These are phyloP conservation scores for Penicillium verhagenii DNA, from an alignment of 495 filamentous ascomycete genomes.

Conservation along the genomic window DNA sequence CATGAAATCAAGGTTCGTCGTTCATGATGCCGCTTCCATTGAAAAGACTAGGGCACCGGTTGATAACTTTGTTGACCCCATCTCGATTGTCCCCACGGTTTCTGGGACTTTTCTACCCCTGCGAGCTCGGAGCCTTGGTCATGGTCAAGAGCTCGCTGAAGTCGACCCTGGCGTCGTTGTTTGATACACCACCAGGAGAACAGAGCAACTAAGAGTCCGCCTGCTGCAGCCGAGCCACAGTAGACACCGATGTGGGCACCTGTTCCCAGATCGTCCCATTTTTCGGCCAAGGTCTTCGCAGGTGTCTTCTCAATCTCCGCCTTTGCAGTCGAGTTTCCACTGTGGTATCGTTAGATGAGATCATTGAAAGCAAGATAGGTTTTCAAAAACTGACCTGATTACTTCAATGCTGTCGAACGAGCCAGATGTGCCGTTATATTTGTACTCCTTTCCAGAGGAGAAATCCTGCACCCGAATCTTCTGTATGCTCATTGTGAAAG, in stretches of 20 bases:
- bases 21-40: not conserved
- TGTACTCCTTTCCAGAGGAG: conserved; percentile 34
- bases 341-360: not conserved
- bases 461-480: conserved; percentile 36
- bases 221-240: conserved; percentile 9
- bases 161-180: conserved; percentile 17
- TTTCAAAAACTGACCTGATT: conserved; percentile 44
- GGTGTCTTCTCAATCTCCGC: conserved; percentile 26
- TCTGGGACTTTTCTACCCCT: conserved; percentile 5
- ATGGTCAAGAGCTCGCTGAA: conserved; percentile 20
- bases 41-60: conserved; percentile 2
- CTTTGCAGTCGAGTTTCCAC: conserved; percentile 58
- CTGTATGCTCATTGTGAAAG: conserved; percentile 67
- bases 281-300: conserved; percentile 47
- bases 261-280: conserved; percentile 55
- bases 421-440: conserved; percentile 32
- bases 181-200: conserved; percentile 14
- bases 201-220: conserved; percentile 4
- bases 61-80: conserved; percentile 16
- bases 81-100: conserved; percentile 14
- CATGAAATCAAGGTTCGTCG: not conserved
- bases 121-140: conserved; percentile 9
- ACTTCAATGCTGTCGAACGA: conserved; percentile 38
- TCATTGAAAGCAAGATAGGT: conserved; percentile 2
- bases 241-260: conserved; percentile 42